Conservation (phyloP, 441 rosid species). For the Croton setiger region DNA sequence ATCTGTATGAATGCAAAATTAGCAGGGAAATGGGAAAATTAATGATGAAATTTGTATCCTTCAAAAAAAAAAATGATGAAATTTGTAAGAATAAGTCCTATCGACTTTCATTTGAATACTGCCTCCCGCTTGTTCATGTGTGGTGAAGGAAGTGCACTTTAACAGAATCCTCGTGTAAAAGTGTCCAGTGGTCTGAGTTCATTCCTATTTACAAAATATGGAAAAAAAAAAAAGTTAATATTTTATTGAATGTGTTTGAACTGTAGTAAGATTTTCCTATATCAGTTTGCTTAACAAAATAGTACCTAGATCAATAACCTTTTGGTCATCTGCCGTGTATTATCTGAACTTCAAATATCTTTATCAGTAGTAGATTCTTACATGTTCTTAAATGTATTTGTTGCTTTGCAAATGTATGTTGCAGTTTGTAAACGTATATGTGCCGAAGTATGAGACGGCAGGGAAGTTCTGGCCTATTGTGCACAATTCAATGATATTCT, state of each 20-base stretch:
- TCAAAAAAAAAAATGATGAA: too few species aligned
- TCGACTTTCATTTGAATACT: background rate
- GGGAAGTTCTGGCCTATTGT: conserved; percentile 97
- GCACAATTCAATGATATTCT: conserved; percentile 87
- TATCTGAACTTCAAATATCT: conserved; percentile 3
- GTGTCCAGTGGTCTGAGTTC: background rate
- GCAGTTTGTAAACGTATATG: conserved; percentile 89
- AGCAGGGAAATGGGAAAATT: background rate
- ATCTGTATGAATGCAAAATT: background rate
- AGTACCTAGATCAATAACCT: background rate
- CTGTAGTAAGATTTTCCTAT: background rate
- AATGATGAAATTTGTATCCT: too few species aligned
- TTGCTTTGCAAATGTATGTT: conserved; percentile 20
- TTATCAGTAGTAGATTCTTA: background rate
- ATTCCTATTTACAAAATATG: background rate
- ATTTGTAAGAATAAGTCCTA: background rate
- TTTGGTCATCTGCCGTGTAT: conserved; percentile 3
- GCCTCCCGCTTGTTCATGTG: background rate
- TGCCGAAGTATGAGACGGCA: conserved; percentile 77
- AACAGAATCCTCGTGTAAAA: background rate
- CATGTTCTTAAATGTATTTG: conserved; percentile 13
- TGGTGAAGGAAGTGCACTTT: background rate
- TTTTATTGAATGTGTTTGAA: background rate
- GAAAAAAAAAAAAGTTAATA: background rate
- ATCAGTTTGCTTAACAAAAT: background rate